A percentile compares a stretch with the other conserved stretches of the same genome.
These are phyloP conservation scores for Parietaria judaica DNA, from an alignment of 306 rosid genomes.

Conservation along the genomic window DNA sequence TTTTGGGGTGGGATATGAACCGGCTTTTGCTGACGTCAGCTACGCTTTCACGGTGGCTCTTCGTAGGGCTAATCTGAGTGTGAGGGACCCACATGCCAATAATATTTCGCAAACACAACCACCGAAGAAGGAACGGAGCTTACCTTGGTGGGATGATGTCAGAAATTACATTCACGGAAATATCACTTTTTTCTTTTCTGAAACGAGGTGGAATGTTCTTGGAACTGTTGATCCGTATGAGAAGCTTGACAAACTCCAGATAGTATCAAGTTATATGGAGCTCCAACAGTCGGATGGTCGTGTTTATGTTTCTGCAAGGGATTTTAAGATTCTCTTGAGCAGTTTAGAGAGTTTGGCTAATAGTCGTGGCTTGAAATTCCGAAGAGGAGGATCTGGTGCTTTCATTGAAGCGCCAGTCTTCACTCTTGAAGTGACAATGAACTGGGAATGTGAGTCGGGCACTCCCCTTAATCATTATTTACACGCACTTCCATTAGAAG, in stretches of 20 bases:
- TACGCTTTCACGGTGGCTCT: constrained; percentile 93
- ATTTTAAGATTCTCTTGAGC: constrained; percentile 68
- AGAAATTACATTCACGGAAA: constrained; percentile 93
- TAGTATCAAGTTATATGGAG: constrained; percentile 59
- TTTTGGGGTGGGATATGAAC: constrained; percentile 96
- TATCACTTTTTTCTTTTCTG: constrained; percentile 55
- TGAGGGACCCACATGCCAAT: constrained; percentile 32
- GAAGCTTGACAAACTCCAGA: constrained; percentile 83
- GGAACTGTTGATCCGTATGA: constrained; percentile 94
- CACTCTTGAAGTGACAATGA: constrained; percentile 79
- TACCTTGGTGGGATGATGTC: constrained; percentile 99
- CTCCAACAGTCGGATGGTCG: constrained; percentile 87
- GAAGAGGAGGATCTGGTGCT: constrained; percentile 59
- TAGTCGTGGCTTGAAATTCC: constrained; percentile 66
- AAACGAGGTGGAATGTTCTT: constrained; percentile 69
- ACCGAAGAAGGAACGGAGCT: constrained; percentile 81
- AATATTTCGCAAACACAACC: constrained; percentile 40
- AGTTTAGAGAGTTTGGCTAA: constrained; percentile 94
- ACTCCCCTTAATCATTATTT: constrained; percentile 86
- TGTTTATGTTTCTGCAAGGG: constrained; percentile 57
- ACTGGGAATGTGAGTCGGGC: constrained; percentile 95
- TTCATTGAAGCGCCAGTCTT: constrained; percentile 75
- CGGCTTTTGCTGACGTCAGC: constrained; percentile 84
- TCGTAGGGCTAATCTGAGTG: constrained; percentile 92
- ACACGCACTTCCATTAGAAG: constrained; percentile 81